phyloP scores from a whole-genome alignment of 2,329 filamentous ascomycete species.

The Curvularia hawaiiensis region DNA sequence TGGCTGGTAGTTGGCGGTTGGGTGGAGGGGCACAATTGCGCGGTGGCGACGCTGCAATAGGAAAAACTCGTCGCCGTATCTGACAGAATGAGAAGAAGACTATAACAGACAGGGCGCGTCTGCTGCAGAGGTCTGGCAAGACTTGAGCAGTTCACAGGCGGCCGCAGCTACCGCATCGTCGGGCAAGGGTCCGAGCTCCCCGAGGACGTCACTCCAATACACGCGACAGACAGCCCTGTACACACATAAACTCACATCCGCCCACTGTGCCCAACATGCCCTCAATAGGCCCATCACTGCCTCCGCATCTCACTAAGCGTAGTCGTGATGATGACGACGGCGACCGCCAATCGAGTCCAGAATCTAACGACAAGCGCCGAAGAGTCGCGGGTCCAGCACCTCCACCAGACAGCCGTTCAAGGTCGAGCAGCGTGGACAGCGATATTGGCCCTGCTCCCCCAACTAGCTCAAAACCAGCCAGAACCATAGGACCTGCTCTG shows the following conservation, averaged over 20 bases:
- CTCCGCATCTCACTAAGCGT: conserved; percentile 64
- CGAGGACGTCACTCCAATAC: conserved; percentile 17
- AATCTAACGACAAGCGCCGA: conserved; percentile 56
- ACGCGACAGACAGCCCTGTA: neutral
- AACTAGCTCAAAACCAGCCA: conserved; percentile 47
- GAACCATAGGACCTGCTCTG: conserved; percentile 59
- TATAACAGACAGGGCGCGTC: neutral
- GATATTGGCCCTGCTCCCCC: conserved; percentile 49
- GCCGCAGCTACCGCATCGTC: conserved; percentile 21
- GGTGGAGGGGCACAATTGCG: neutral
- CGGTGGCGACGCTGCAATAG: neutral
- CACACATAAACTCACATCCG: neutral
- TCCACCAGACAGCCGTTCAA: conserved; percentile 29
- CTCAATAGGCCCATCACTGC: conserved; percentile 72
- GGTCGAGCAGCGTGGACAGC: conserved; percentile 34
- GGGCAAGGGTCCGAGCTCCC: conserved; percentile 32
- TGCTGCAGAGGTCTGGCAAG: neutral
- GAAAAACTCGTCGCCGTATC: neutral
- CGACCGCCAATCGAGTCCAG: conserved; percentile 47
- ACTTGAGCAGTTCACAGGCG: conserved; percentile 15
- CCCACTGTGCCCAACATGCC: conserved; percentile 58
- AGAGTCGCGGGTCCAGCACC: conserved; percentile 62
- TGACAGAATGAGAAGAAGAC: neutral
- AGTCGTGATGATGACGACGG: conserved; percentile 55
- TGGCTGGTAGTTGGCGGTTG: conserved; percentile 18